Evolutionary conservation across 2,329 filamentous ascomycete genomes (phyloP).

Genomic region (Myriosclerotinia scirpicola): DNA sequence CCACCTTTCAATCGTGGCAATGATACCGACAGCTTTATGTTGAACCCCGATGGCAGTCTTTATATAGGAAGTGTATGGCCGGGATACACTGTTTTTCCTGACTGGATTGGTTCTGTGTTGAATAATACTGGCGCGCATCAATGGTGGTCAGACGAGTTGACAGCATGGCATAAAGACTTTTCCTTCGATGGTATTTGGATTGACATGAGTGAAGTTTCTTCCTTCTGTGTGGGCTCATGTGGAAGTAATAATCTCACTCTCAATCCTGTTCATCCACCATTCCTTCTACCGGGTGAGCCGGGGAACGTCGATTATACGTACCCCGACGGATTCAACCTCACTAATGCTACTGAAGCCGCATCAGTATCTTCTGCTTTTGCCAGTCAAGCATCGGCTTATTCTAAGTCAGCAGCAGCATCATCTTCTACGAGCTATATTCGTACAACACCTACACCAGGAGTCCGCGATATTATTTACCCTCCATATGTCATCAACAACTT

Average conservation of each 20-base stretch:
- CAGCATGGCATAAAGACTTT: slow-evolving; percentile 53
- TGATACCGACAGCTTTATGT: slow-evolving; percentile 53
- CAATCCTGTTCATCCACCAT: slow-evolving; percentile 68
- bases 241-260: slow-evolving; percentile 62
- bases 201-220: slow-evolving; percentile 59
- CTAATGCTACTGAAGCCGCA: slow-evolving; percentile 66
- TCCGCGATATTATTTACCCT: slow-evolving; percentile 68
- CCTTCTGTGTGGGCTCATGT: slow-evolving; percentile 71
- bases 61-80: slow-evolving; percentile 71
- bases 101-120: slow-evolving; percentile 63
- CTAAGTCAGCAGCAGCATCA: slow-evolving; percentile 40
- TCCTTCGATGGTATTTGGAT: slow-evolving; percentile 57
- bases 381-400: slow-evolving; percentile 47
- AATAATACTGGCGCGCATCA: slow-evolving; percentile 62
- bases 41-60: slow-evolving; percentile 57
- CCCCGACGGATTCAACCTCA: slow-evolving; percentile 68
- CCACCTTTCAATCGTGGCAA: slow-evolving; percentile 61
- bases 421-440: slow-evolving; percentile 50
- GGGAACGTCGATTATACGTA: slow-evolving; percentile 60
- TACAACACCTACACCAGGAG: slow-evolving; percentile 61
- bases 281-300: slow-evolving; percentile 63
- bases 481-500: slow-evolving; percentile 76
- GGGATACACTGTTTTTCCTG: slow-evolving; percentile 66
- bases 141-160: slow-evolving; percentile 69
- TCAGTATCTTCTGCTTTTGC: slow-evolving; percentile 55